Conservation (phyloP, 2,329 filamentous ascomycete genomes). For the Fusarium pseudocircinatum region DNA sequence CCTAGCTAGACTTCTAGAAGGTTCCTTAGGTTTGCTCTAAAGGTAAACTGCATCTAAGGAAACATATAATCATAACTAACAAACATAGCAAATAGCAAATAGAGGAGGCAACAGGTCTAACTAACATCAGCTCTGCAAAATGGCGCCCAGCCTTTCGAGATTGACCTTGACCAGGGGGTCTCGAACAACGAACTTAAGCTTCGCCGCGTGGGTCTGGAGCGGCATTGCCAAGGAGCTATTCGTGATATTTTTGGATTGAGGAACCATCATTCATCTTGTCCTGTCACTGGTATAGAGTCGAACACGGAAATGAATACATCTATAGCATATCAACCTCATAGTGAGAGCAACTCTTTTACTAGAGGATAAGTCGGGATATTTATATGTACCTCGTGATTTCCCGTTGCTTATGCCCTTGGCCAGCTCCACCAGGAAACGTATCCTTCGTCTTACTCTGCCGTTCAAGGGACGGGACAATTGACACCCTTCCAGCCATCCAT, state of each 20-base stretch:
- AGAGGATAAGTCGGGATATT: neutral
- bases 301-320: neutral
- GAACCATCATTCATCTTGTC: neutral
- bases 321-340: neutral
- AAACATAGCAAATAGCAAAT: neutral
- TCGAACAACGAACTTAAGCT: conserved; percentile 38
- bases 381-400: conserved; percentile 1
- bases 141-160: conserved; percentile 23
- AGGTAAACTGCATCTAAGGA: neutral
- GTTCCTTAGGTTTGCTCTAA: neutral
- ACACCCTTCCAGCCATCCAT: neutral
- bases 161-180: conserved; percentile 20
- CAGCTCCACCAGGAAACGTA: neutral
- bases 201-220: conserved; percentile 37
- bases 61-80: neutral
- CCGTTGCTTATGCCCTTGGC: neutral
- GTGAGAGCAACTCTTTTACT: neutral
- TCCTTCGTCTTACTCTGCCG: conserved; percentile 8
- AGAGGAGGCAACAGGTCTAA: neutral
- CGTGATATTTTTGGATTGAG: conserved; percentile 22
- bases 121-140: conserved; percentile 25
- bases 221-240: conserved; percentile 27
- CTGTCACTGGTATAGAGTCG: neutral
- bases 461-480: neutral
- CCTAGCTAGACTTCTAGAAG: neutral